Base-by-base conservation (phyloP, 2,329 filamentous ascomycete genomes). In the Xylaria sp. region DNA sequence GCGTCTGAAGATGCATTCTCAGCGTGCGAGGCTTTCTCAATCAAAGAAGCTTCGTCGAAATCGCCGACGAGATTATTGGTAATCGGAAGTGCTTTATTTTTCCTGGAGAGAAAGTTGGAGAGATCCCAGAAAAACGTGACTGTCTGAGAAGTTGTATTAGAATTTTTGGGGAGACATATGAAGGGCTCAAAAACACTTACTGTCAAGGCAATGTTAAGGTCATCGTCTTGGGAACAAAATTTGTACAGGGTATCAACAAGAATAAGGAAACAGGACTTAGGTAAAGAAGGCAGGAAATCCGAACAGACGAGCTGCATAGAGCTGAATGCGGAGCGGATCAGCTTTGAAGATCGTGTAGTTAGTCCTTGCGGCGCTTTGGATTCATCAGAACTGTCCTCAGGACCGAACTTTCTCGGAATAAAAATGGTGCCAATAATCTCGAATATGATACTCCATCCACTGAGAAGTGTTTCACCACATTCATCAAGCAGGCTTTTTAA, bases 71-170 rank as follows among this genome's bases (percentile, higher is more conserved):
- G 82, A 57, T 84, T 83, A 49, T 85, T 81, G 0, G 85, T 89
- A 36, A 90, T 86, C 1, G 85, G 83, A 50, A 90, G 85, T 0
- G 85, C 82, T 65, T 83, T 83, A 61, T 84, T 87, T 71, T 86
- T 87, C 2, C 84, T 81, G 1, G 88, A 90, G 4, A 98, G 83
- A 70, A 94, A 96, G 77, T 97, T 94, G 0, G 95, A 97, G 7
- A 97, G 87, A 61, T 95, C 94, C 93, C 94, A 97, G 78, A 97
- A 97, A 76, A 97, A 96, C 0, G 95, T 97, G 9, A 97, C 92
- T 0, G 94, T 96, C 88, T 93, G 57, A 25, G 54, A 38, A 31
- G 42, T 66, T 57, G 61, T 38, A 36, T 64, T 63, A 63, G 39
- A 70, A 71, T 22, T 69, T 49, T 25, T 59, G 39, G 2, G 9